These are phyloP conservation scores for Leucogyrophana mollusca DNA, from an alignment of 768 basidiomycete genomes.

Conservation along the genomic window DNA sequence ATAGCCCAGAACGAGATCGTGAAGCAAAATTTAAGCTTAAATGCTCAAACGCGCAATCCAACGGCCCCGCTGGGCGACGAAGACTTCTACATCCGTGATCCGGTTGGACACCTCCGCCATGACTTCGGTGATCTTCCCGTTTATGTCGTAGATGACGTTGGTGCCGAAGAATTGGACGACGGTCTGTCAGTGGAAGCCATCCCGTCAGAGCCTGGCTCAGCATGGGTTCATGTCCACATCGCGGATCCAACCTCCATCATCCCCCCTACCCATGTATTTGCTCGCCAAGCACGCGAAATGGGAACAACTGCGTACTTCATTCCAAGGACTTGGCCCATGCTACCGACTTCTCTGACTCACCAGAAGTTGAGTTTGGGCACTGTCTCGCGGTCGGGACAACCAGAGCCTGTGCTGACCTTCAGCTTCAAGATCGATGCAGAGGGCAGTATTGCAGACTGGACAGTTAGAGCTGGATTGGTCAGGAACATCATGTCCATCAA, in stretches of 20 bases:
- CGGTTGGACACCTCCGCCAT: conserved; percentile 69
- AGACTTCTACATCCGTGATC: conserved; percentile 64
- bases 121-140: conserved; percentile 83
- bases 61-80: conserved; percentile 48
- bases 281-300: conserved; percentile 53
- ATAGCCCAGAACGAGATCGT: conserved; percentile 29
- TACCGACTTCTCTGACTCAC: conserved; percentile 62
- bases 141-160: conserved; percentile 81
- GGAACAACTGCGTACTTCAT: conserved; percentile 61
- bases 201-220: conserved; percentile 50
- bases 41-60: conserved; percentile 9
- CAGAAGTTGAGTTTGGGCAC: conserved; percentile 49
- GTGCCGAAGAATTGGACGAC: conserved; percentile 89
- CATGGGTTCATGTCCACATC: conserved; percentile 90
- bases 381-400: conserved; percentile 23
- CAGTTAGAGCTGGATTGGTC: conserved; percentile 70
- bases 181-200: conserved; percentile 83
- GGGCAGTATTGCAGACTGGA: conserved; percentile 69
- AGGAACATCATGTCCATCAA: conserved; percentile 61
- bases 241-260: conserved; percentile 88
- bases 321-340: conserved; percentile 65
- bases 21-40: conserved; percentile 7
- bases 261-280: conserved; percentile 64
- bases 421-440: conserved; percentile 62
- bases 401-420: conserved; percentile 73